Conservation (phyloP, 2,329 filamentous ascomycete genomes). For the Didymella pinodella region DNA sequence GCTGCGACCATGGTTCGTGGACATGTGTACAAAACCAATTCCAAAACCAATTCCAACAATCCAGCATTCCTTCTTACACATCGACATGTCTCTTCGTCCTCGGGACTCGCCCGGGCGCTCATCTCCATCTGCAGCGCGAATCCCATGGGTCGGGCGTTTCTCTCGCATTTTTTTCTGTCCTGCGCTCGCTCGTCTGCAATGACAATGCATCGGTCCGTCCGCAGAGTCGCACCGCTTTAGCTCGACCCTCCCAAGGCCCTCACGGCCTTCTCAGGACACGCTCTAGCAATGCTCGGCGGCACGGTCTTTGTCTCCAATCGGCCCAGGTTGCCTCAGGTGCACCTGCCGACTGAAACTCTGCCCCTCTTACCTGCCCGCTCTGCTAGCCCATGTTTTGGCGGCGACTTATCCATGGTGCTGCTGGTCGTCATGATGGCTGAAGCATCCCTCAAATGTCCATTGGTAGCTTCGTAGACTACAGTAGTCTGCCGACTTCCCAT, state of each 20-base stretch:
- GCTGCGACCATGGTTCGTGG: not conserved
- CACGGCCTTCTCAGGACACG: conserved; percentile 5
- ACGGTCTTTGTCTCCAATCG: conserved; percentile 10
- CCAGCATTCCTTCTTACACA: no score
- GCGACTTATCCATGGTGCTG: not conserved
- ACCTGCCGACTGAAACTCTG: conserved; percentile 5
- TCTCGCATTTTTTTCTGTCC: conserved; percentile 1
- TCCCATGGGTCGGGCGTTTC: conserved; percentile 1
- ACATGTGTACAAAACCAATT: not conserved
- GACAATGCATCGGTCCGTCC: conserved; percentile 26
- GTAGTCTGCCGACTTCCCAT: conserved; percentile 2
- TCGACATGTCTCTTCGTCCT: not conserved
- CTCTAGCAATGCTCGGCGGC: conserved; percentile 11
- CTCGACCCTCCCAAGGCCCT: conserved; percentile 6
- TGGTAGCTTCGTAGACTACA: conserved; percentile 4
- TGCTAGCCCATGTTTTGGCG: not conserved
- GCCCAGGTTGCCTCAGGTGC: conserved; percentile 5
- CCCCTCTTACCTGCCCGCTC: not conserved
- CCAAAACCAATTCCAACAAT: not conserved
- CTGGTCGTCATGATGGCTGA: conserved; percentile 4
- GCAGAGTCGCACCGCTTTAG: conserved; percentile 29
- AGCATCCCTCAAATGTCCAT: conserved; percentile 2
- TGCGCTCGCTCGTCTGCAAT: conserved; percentile 25
- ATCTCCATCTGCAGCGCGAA: not conserved
- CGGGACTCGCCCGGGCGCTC: no score